Percentiles rank a stretch among this genome's conserved stretches.
These are phyloP conservation scores for Diplodia seriata DNA, from an alignment of 2,329 filamentous ascomycete genomes.

Conservation along the genomic window DNA sequence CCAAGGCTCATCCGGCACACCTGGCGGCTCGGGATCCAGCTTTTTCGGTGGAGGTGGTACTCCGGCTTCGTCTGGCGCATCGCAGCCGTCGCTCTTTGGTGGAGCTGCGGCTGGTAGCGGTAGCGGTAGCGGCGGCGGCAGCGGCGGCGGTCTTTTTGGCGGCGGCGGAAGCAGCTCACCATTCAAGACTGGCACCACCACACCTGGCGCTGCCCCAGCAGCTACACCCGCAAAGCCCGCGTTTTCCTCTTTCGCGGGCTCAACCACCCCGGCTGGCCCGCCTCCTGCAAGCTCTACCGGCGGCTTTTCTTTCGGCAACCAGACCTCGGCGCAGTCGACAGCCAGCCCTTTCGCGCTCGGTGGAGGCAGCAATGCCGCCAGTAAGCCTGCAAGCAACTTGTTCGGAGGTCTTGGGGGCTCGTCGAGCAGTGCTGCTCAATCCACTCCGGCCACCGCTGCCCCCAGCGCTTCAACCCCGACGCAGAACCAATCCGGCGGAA, in stretches of 20 bases:
- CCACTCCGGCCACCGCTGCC: slow-evolving; percentile 36
- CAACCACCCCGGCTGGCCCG: slow-evolving; percentile 49
- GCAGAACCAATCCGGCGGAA: slow-evolving; percentile 14
- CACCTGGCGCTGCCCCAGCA: slow-evolving; percentile 9
- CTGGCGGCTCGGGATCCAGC: slow-evolving; percentile 11
- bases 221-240: slow-evolving; percentile 48
- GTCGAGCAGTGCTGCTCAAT: slow-evolving; percentile 30
- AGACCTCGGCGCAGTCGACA: slow-evolving; percentile 8
- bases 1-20: slow-evolving; percentile 17
- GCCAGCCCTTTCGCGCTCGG: slow-evolving; percentile 20
- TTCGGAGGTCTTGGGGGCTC: slow-evolving; percentile 37
- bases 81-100: slow-evolving; percentile 41
- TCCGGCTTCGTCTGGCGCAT: slow-evolving; percentile 22
- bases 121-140: slow-evolving; percentile 4
- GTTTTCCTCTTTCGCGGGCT: slow-evolving; percentile 39
- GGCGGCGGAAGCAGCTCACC: slow-evolving; percentile 23
- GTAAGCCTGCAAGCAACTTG: slow-evolving; percentile 39
- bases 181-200: slow-evolving; percentile 17
- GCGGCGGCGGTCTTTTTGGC: slow-evolving; percentile 30
- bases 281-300: slow-evolving; percentile 38
- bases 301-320: slow-evolving; percentile 16
- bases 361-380: slow-evolving; percentile 31
- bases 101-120: slow-evolving; percentile 35
- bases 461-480: slow-evolving; percentile 36
- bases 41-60: slow-evolving; percentile 20